phyloP scores from a whole-genome alignment of 225 moss, liverwort and hornwort genomes.

The Antitrichia curtipendula region DNA sequence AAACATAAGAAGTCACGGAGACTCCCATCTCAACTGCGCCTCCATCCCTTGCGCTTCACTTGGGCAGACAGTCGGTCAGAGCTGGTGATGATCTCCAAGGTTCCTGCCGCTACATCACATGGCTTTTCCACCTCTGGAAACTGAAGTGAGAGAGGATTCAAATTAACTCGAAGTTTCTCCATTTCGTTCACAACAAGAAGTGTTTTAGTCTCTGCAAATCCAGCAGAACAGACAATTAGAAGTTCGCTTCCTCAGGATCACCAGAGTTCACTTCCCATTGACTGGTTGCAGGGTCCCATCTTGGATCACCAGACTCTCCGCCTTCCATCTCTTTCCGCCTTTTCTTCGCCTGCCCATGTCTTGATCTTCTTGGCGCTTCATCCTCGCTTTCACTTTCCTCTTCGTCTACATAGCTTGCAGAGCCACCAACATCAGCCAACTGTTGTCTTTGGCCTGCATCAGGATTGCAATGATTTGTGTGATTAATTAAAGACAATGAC shows the following conservation, averaged over 20 bases:
- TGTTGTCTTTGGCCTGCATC: conserved; percentile 52
- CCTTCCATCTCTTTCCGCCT: conserved; percentile 79
- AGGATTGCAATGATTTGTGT: conserved; percentile 3
- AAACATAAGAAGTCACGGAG: not conserved
- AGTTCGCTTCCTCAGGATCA: conserved; percentile 30
- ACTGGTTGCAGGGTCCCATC: conserved; percentile 19
- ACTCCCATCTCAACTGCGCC: not conserved
- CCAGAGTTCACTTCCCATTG: conserved; percentile 43
- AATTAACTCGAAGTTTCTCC: not conserved
- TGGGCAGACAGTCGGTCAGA: not conserved
- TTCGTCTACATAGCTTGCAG: conserved; percentile 68
- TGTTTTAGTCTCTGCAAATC: not conserved
- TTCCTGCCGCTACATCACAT: not conserved
- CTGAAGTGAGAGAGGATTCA: not conserved
- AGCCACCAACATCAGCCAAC: conserved; percentile 45
- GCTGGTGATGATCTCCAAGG: not conserved
- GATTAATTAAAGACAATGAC: not conserved
- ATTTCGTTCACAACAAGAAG: not conserved
- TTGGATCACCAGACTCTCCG: conserved; percentile 34
- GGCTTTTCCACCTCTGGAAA: not conserved
- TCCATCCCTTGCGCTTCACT: not conserved
- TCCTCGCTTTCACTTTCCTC: conserved; percentile 99
- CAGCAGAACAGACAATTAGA: not conserved
- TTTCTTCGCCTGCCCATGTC: conserved; percentile 92
- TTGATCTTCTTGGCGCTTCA: conserved; percentile 93